Evolutionary conservation across 495 filamentous ascomycete genomes (phyloP).

Genomic region (Pseudevernia furfuracea): DNA sequence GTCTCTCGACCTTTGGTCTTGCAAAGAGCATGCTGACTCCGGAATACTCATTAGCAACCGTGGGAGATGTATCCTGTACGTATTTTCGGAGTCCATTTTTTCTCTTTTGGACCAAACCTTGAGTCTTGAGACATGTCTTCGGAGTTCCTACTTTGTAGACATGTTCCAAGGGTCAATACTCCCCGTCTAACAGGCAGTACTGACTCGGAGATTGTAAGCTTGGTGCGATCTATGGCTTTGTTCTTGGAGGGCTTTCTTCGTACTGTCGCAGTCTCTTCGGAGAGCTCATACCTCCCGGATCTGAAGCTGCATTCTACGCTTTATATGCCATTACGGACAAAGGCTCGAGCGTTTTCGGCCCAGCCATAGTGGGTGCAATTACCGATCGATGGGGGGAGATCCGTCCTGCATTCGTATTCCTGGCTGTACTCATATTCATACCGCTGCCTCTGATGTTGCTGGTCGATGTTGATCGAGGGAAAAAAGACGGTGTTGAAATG

Average conservation of each 20-base stretch:
- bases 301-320: conserved; percentile 91
- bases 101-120: too few relatives aligned
- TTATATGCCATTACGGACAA: conserved; percentile 98
- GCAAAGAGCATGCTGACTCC: background rate
- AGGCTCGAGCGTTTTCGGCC: conserved; percentile 88
- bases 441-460: conserved; percentile 77
- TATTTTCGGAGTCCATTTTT: too few relatives aligned
- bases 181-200: too few relatives aligned
- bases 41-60: conserved; percentile 41
- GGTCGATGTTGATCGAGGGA: conserved; percentile 85
- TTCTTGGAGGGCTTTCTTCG: conserved; percentile 84
- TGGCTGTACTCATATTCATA: conserved; percentile 72
- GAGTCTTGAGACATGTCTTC: too few relatives aligned
- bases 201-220: too few relatives aligned
- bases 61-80: conserved; percentile 99
- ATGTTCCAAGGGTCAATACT: too few relatives aligned
- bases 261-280: conserved; percentile 92
- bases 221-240: conserved; percentile 83
- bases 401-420: conserved; percentile 85
- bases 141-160: too few relatives aligned
- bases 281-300: conserved; percentile 86
- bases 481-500: conserved; percentile 64
- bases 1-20: background rate
- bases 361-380: conserved; percentile 85
- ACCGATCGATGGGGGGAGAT: conserved; percentile 88